Base-by-base conservation (phyloP, 352 stramenopile genomes). In the Globisporangium carolinianum region DNA sequence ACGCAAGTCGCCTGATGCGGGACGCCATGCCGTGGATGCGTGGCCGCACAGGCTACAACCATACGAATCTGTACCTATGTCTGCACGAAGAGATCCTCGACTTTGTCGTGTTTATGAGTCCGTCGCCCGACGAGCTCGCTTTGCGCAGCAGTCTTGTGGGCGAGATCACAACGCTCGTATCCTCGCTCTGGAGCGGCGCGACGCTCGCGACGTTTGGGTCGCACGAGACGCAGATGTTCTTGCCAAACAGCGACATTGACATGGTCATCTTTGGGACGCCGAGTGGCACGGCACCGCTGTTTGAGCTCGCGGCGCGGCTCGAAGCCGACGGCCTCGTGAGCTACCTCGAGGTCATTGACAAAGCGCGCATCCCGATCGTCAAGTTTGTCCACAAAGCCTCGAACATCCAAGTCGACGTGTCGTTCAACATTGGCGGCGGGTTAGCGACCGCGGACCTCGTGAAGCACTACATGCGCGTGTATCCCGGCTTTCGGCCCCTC, bases 71-170 rank as follows among this genome's bases (percentile, higher is more conserved):
- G 37, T 94, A 97, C 51, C 68, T 96, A 43, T 79, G 76, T 60
- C 72, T 98, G 8, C 95, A 98, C 69, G 93, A 98, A 58, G 95
- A 98, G 79, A 97, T 98, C 65, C 86, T 98, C 55, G 83, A 95
- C 54, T 98, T 98, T 86, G 79, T 89, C 41, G 73, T 73, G 18
- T 86, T 98, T 41, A 91, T 98, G 68, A 89, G 86, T 61, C 92
- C 91, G 8, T 88, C 76, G 0, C 47, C 69, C 8, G 69, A 91
- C 2, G 95, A 98, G 61, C 62, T 92, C 18, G 62, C 67, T 49
- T 57, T 72, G 47, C 74, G 94, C 18, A 58, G 76, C n/a, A 66
- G 71, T 6, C 66, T 97, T 4, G 72, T 98, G 5, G 58, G 74
- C 4, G 76, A 89, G 56, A 93, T 98, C 62, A 80, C 59, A 2